Conservation (phyloP, 2,329 filamentous ascomycete genomes). For the Keithomyces neogunnii region DNA sequence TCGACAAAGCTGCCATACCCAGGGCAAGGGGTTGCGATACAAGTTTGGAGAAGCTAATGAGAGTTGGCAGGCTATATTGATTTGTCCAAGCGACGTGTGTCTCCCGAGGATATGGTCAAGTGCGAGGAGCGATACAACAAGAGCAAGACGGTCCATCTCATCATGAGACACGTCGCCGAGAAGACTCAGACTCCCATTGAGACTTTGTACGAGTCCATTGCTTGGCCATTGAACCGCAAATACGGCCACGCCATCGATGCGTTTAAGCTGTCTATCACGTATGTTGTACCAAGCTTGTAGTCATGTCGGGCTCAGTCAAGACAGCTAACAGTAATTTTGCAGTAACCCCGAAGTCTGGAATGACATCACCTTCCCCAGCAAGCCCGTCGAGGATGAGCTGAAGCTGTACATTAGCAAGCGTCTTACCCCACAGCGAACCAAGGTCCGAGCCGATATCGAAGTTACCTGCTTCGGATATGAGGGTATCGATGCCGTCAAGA, state of each 20-base stretch:
- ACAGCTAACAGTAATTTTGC: not conserved
- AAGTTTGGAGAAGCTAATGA: slow-evolving; percentile 18
- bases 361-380: slow-evolving; percentile 80
- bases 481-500: slow-evolving; percentile 96
- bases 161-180: slow-evolving; percentile 97
- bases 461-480: slow-evolving; percentile 94
- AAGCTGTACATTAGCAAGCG: slow-evolving; percentile 95
- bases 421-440: slow-evolving; percentile 95
- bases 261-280: slow-evolving; percentile 99
- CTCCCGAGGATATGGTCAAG: slow-evolving; percentile 93
- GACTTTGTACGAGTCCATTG: slow-evolving; percentile 85
- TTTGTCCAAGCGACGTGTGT: slow-evolving; percentile 96
- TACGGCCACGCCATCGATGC: slow-evolving; percentile 95
- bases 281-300: slow-evolving; percentile 24
- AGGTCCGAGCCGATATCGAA: slow-evolving; percentile 95
- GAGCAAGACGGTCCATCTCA: slow-evolving; percentile 98
- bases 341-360: slow-evolving; percentile 95
- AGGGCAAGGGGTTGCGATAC: not conserved
- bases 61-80: slow-evolving; percentile 69
- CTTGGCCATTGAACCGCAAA: slow-evolving; percentile 96
- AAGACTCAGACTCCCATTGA: slow-evolving; percentile 95
- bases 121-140: slow-evolving; percentile 99
- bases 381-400: slow-evolving; percentile 79
- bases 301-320: not conserved
- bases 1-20: slow-evolving; percentile 1